phyloP scores from a whole-genome alignment of 2,329 filamentous ascomycete genomes.

The Neobulgaria alba region DNA sequence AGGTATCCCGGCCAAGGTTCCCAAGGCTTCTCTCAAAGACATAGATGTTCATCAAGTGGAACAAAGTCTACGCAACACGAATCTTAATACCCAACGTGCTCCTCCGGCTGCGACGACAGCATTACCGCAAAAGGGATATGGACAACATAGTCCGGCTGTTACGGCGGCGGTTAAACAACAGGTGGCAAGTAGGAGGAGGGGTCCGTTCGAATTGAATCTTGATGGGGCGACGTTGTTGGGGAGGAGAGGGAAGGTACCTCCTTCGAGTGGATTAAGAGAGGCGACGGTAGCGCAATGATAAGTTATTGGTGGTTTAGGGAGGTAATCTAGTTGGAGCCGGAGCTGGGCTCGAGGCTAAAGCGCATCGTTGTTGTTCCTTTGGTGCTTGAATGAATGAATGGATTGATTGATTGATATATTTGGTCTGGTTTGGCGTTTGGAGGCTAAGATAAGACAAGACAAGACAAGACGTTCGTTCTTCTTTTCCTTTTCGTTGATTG shows the following conservation, averaged over 20 bases:
- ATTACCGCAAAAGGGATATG: slow-evolving; percentile 70
- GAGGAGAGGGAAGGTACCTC: slow-evolving; percentile 47
- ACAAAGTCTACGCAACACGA: slow-evolving; percentile 77
- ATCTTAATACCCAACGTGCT: slow-evolving; percentile 51
- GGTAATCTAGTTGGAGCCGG: too few species aligned
- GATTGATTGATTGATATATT: too few species aligned
- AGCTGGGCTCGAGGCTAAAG: too few species aligned
- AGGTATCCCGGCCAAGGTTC: slow-evolving; percentile 52
- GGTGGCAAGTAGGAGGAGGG: slow-evolving; percentile 57
- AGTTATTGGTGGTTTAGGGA: too few species aligned
- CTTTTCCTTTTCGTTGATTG: too few species aligned
- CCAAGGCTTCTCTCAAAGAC: slow-evolving; percentile 53
- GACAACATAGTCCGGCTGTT: slow-evolving; percentile 78
- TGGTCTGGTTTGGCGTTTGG: too few species aligned
- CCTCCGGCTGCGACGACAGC: too few species aligned
- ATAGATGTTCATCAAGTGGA: slow-evolving; percentile 64
- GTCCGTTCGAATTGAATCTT: slow-evolving; percentile 83
- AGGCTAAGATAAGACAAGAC: too few species aligned
- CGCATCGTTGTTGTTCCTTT: too few species aligned
- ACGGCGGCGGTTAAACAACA: slow-evolving; percentile 77
- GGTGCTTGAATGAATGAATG: too few species aligned
- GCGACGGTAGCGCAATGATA: slow-evolving; percentile 15
- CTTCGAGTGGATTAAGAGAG: slow-evolving; percentile 24
- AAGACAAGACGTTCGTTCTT: too few species aligned
- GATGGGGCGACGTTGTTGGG: slow-evolving; percentile 86